Percentiles rank a stretch among this genome's conserved stretches.
Evolutionary conservation across 768 basidiomycete species (phyloP).

Genomic region (Hygrocybe punicea): DNA sequence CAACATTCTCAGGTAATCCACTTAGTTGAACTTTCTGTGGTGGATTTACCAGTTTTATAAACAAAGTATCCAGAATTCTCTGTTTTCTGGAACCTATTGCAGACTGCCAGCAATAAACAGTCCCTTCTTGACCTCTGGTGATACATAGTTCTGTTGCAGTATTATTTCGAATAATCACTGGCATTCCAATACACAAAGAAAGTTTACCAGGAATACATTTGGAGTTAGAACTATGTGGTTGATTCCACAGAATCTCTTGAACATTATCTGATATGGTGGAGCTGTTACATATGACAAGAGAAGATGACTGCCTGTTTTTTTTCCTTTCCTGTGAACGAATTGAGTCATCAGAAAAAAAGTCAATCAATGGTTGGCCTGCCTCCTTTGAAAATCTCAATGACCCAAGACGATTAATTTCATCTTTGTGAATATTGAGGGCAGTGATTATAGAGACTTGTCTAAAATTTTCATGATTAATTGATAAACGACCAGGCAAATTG

Average conservation of each 20-base stretch:
- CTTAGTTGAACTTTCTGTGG: constrained; percentile 20
- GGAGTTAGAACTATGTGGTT: too few species aligned
- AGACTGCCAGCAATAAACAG: constrained; percentile 26
- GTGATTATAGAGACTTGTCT: constrained; percentile 36
- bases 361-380: constrained; percentile 15
- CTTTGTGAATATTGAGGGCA: constrained; percentile 15
- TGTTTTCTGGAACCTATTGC: constrained; percentile 8
- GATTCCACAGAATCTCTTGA: too few species aligned
- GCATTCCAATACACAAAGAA: constrained; percentile 6
- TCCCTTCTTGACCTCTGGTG: constrained; percentile 34
- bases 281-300: constrained; percentile 26
- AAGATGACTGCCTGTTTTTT: constrained; percentile 4
- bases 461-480: constrained; percentile 17
- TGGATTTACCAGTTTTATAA: constrained; percentile 27
- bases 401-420: constrained; percentile 29
- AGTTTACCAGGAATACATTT: too few species aligned
- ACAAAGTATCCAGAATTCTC: constrained; percentile 26
- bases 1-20: constrained; percentile 30
- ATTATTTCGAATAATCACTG: constrained; percentile 33
- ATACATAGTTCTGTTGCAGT: constrained; percentile 34
- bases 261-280: too few species aligned
- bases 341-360: constrained; percentile 24
- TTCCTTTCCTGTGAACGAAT: too few species aligned
- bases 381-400: constrained; percentile 31
- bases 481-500: constrained; percentile 1